Percentiles rank a stretch among this genome's conserved stretches.
Conservation (phyloP, 805 yeast species). For the Candida adriatica region DNA sequence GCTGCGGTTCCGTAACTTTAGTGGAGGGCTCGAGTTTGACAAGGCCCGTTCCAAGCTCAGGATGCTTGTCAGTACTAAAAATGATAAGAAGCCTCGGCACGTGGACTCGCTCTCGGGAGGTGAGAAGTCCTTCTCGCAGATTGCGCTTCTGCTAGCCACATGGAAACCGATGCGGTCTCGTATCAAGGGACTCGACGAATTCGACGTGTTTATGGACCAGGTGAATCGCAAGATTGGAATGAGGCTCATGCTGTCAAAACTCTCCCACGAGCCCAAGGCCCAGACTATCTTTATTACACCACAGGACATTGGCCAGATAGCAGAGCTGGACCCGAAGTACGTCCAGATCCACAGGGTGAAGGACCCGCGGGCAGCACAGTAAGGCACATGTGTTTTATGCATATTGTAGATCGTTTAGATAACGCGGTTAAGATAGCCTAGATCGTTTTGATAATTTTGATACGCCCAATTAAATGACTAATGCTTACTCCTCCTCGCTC, state of each 20-base stretch:
- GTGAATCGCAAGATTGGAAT: conserved; percentile 80
- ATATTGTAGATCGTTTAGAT: no score
- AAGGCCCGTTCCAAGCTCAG: conserved; percentile 42
- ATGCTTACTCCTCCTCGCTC: conserved; percentile 8
- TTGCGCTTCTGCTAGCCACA: conserved; percentile 77
- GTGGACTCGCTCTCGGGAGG: conserved; percentile 93
- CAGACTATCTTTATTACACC: conserved; percentile 95
- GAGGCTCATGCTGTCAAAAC: conserved; percentile 60
- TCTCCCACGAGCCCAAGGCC: conserved; percentile 54
- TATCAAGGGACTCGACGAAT: conserved; percentile 89
- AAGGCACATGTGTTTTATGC: not conserved
- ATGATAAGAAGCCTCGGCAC: conserved; percentile 51
- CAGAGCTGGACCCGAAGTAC: conserved; percentile 53
- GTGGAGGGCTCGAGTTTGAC: conserved; percentile 66
- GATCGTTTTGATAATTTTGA: no score
- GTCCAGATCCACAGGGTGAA: conserved; percentile 60
- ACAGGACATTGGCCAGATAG: conserved; percentile 65
- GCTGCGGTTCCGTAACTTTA: conserved; percentile 59
- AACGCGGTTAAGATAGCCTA: no score
- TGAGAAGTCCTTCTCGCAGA: conserved; percentile 90
- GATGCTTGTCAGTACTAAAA: conserved; percentile 56
- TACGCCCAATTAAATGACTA: no score
- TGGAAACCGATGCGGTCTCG: conserved; percentile 92
- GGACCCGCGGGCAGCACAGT: conserved; percentile 28
- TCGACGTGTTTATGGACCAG: conserved; percentile 96